Conservation (phyloP, 2,329 filamentous ascomycete species). For the Chrysoporthe deuterocubensis region DNA sequence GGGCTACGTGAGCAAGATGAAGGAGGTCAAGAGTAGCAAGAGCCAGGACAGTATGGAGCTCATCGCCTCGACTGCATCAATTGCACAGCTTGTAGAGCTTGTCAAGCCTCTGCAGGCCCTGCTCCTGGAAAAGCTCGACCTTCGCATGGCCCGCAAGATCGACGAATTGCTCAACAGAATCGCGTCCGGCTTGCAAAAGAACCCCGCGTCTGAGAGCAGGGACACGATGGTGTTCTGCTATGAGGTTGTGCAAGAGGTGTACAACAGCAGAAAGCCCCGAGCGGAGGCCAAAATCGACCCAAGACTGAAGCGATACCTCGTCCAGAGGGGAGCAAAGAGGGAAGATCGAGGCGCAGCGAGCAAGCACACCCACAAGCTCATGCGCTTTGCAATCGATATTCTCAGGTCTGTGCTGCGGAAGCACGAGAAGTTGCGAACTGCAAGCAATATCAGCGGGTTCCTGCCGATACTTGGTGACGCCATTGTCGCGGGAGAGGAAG, state of each 20-base stretch:
- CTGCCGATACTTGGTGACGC: slow-evolving; percentile 88
- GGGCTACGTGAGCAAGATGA: slow-evolving; percentile 93
- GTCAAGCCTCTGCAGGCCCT: slow-evolving; percentile 79
- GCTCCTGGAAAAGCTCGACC: slow-evolving; percentile 80
- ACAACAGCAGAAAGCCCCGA: slow-evolving; percentile 63
- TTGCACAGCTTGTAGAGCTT: slow-evolving; percentile 74
- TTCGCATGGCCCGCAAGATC: slow-evolving; percentile 84
- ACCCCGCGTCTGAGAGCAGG: slow-evolving; percentile 75
- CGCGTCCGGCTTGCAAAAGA: slow-evolving; percentile 80
- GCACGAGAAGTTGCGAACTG: slow-evolving; percentile 77
- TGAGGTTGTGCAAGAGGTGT: slow-evolving; percentile 87
- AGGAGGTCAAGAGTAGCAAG: slow-evolving; percentile 97
- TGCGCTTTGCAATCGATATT: slow-evolving; percentile 85
- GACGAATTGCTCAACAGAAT: slow-evolving; percentile 87
- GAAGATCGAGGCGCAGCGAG: slow-evolving; percentile 73
- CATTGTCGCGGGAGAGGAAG: slow-evolving; percentile 82
- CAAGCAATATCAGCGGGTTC: slow-evolving; percentile 81
- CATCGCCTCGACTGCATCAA: slow-evolving; percentile 79
- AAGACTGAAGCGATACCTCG: slow-evolving; percentile 72
- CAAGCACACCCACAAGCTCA: slow-evolving; percentile 84
- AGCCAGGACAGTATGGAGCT: slow-evolving; percentile 98
- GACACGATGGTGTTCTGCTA: slow-evolving; percentile 95
- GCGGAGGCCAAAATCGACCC: slow-evolving; percentile 62
- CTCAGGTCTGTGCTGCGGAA: slow-evolving; percentile 86
- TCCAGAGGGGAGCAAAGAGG: slow-evolving; percentile 80